Evolutionary conservation across 495 filamentous ascomycete genomes (phyloP), one percentile per base, ranked within the genome.

Genomic region (Diplogelasinospora grovesii): DNA sequence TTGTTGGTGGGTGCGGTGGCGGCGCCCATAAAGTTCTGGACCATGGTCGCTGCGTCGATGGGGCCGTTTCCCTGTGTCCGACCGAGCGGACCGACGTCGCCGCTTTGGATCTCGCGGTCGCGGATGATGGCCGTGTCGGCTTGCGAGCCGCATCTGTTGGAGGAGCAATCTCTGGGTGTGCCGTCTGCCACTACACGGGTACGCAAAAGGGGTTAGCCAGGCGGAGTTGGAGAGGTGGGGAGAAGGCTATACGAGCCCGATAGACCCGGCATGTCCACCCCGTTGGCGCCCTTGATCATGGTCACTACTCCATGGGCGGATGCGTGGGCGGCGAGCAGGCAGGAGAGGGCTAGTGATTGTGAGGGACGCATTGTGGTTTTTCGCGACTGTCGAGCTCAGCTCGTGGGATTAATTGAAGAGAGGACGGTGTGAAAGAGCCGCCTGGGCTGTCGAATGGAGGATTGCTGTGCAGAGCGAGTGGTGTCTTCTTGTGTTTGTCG

Each of bases 151-250:
- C 75, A 79, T 4, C 43, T 45, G 36, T 73, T 71, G 22, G 61
- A 61, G 28, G 63, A 66, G 52, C 73, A 77, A 53, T 76, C 71
- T 29, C 74, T 71, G 15, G 74, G 76, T 20, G 73, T 78, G 26
- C 77, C 74, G 42, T 78, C 74, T 18, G 60, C 59, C 31, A 80
- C 75, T n/a, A n/a, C n/a, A n/a, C n/a, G n/a, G n/a, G n/a, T n/a
- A n/a, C n/a, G n/a, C n/a, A n/a, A n/a, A n/a, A n/a, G n/a, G n/a
- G n/a, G n/a, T n/a, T n/a, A n/a, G n/a, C n/a, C n/a, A n/a, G n/a
- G n/a, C n/a, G n/a, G n/a, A n/a, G n/a, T 78, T 76, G 45, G 30
- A 32, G 14, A n/a, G 8, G 31, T 42, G 39, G 33, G 47, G 41
- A 22, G 48, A 33, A 11, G 6, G 18, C 21, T 29, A 31, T 28